Percentiles rank a stretch among this genome's conserved stretches.
phyloP scores from a whole-genome alignment of 495 filamentous ascomycete genomes.

The Neurospora africana region DNA sequence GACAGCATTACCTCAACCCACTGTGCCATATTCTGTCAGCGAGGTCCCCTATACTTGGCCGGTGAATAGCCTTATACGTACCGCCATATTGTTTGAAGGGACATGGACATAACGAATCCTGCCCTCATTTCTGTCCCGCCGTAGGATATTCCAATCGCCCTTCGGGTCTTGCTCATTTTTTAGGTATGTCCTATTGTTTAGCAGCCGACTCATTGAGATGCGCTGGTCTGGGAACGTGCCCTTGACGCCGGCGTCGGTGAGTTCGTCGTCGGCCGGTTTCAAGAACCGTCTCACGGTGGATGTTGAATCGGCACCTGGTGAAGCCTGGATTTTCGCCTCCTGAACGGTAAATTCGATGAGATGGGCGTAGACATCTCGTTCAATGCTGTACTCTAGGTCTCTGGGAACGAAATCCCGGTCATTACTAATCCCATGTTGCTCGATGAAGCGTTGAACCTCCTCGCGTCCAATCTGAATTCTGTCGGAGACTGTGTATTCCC shows the following conservation, averaged over 20 bases:
- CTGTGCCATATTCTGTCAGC: background rate
- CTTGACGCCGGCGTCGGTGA: constrained; percentile 3
- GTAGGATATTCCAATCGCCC: background rate
- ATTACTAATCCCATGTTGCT: too few species aligned
- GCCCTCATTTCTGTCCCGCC: background rate
- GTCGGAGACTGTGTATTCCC: background rate
- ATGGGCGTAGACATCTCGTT: constrained; percentile 9
- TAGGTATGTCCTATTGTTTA: background rate
- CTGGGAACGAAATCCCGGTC: too few species aligned
- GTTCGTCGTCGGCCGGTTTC: constrained; percentile 1
- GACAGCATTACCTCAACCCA: constrained; percentile 11
- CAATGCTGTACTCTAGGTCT: constrained; percentile 2
- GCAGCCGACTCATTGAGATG: background rate
- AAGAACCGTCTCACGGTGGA: background rate
- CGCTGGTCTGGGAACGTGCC: constrained; percentile 12
- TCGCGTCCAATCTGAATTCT: background rate
- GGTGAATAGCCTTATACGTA: background rate
- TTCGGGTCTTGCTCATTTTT: background rate
- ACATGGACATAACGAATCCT: constrained; percentile 11
- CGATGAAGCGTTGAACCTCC: background rate
- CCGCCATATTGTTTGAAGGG: constrained; percentile 14
- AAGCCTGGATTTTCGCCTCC: background rate
- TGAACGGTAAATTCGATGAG: constrained; percentile 5
- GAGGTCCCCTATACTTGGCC: too few species aligned
- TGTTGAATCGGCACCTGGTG: background rate